These are phyloP conservation scores for Cercospora berteroae DNA, from an alignment of 2,329 filamentous ascomycete species.

Conservation along the genomic window DNA sequence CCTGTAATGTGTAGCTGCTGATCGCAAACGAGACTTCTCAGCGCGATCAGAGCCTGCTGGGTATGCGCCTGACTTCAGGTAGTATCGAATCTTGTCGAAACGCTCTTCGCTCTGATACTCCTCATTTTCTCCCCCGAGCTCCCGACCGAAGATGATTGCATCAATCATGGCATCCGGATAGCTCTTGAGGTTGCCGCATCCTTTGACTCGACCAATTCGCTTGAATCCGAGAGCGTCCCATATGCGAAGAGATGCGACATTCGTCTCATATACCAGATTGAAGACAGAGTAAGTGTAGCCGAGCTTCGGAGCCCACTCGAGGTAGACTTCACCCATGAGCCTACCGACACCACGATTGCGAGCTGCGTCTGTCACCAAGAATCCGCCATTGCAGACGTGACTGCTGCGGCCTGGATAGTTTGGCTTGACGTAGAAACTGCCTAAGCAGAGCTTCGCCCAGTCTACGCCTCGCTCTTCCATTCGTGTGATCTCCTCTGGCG, in stretches of 20 bases:
- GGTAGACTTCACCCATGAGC: constrained; percentile 53
- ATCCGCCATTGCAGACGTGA: constrained; percentile 73
- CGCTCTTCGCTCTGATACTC: constrained; percentile 90
- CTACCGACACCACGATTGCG: constrained; percentile 52
- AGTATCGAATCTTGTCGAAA: constrained; percentile 98
- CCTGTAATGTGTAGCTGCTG: constrained; percentile 93
- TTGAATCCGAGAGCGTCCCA: constrained; percentile 94
- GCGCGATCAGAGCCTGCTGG: constrained; percentile 89
- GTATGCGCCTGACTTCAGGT: constrained; percentile 91
- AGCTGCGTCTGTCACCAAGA: constrained; percentile 49
- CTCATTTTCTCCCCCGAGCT: constrained; percentile 63
- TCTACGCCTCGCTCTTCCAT: constrained; percentile 54
- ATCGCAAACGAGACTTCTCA: constrained; percentile 91
- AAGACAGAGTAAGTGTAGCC: constrained; percentile 92
- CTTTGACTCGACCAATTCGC: constrained; percentile 75
- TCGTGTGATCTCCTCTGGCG: constrained; percentile 52
- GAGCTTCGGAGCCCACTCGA: constrained; percentile 54
- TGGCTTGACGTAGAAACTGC: constrained; percentile 91
- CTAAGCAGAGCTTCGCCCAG: constrained; percentile 78
- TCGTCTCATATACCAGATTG: constrained; percentile 92
- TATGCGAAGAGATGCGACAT: constrained; percentile 82
- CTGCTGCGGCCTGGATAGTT: constrained; percentile 90
- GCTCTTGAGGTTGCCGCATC: constrained; percentile 51
- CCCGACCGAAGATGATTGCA: constrained; percentile 60
- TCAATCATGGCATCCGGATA: constrained; percentile 49